Percentiles rank a stretch among this genome's conserved stretches.
Evolutionary conservation across 495 filamentous ascomycete genomes (phyloP).

Genomic region (Trichoderma asperelloides): DNA sequence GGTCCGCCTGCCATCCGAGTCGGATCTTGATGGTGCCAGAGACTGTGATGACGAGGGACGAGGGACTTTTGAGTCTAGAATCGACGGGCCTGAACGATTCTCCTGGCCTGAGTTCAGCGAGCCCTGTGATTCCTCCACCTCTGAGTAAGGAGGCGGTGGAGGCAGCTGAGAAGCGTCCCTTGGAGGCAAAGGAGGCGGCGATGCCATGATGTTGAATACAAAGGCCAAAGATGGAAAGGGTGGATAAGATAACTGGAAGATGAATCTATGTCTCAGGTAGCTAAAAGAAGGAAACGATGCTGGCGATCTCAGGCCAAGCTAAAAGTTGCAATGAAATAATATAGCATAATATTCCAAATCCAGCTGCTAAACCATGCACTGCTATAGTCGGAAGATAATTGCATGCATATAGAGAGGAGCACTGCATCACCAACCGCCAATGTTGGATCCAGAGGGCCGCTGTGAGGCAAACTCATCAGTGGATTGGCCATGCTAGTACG

Average conservation of each 20-base stretch:
- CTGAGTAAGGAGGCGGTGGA: not conserved
- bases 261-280: not conserved
- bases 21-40: constrained; percentile 40
- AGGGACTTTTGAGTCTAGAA: constrained; percentile 32
- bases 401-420: too few relatives aligned
- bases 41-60: constrained; percentile 58
- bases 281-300: not conserved
- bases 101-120: not conserved
- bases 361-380: too few relatives aligned
- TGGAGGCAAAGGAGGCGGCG: not conserved
- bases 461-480: too few relatives aligned
- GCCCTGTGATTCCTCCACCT: not conserved
- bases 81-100: not conserved
- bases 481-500: too few relatives aligned
- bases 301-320: too few relatives aligned
- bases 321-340: too few relatives aligned
- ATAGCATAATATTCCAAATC: too few relatives aligned
- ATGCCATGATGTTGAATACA: not conserved
- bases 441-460: too few relatives aligned
- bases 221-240: not conserved
- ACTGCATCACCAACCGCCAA: too few relatives aligned
- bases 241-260: not conserved
- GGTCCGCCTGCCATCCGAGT: constrained; percentile 39
- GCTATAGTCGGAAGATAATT: too few relatives aligned
- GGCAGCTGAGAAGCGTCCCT: not conserved